These are phyloP conservation scores for Cenchrus purpureus DNA, from an alignment of 176 grass and related monocot genomes.

Conservation along the genomic window DNA sequence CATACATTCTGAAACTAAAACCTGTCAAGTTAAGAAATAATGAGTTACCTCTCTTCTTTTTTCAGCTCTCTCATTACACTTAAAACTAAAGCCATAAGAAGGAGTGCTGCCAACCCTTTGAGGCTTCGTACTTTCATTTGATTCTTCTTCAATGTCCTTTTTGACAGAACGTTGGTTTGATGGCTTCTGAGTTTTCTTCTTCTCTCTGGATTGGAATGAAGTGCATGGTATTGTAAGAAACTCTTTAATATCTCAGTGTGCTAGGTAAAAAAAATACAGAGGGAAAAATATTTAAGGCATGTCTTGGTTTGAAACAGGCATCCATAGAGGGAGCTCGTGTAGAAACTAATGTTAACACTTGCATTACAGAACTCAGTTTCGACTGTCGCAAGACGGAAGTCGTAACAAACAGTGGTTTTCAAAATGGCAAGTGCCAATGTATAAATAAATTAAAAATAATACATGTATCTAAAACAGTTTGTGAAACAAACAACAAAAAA, in stretches of 20 bases:
- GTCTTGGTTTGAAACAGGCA: constrained; percentile 2
- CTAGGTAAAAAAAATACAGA: background rate
- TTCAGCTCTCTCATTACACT: constrained; percentile 73
- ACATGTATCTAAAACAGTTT: background rate
- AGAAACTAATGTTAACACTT: background rate
- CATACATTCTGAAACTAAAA: constrained; percentile 19
- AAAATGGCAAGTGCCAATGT: background rate
- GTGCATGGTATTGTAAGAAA: constrained; percentile 19
- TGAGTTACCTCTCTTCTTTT: constrained; percentile 67
- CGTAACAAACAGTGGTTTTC: background rate
- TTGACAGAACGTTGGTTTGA: constrained; percentile 37
- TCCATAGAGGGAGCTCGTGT: background rate
- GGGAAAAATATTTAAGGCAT: constrained; percentile 14
- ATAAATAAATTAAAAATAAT: constrained; percentile 13
- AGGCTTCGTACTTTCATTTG: constrained; percentile 45
- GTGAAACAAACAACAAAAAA: background rate
- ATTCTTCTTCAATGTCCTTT: constrained; percentile 50
- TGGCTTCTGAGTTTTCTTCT: constrained; percentile 53
- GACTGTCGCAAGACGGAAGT: background rate
- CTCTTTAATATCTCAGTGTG: background rate
- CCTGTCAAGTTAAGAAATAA: constrained; percentile 9
- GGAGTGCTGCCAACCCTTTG: constrained; percentile 52
- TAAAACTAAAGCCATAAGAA: constrained; percentile 66
- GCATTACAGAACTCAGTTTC: background rate
- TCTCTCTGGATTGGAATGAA: constrained; percentile 50